Base-by-base conservation (phyloP, 805 yeast species). In the Lachancea nothofagi region DNA sequence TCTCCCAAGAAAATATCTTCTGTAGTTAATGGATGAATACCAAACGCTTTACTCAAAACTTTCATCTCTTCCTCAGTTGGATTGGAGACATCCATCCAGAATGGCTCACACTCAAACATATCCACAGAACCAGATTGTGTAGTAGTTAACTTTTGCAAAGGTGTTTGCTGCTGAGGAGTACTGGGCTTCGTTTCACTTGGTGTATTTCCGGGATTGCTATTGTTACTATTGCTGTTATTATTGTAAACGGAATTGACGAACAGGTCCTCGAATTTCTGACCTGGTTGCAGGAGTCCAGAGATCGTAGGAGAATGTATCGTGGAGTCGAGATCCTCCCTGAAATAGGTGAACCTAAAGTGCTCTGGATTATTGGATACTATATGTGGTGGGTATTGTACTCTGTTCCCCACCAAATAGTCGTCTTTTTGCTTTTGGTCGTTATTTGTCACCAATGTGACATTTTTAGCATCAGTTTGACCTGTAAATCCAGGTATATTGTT, bases 11-110 rank as follows among this genome's bases (percentile, higher is more conserved):
- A 83, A 34, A 90, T 89, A 64, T 90, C 98, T 58, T 90, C 98
- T 0, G 97, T 85, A 0, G 98, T 90, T 51, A 90, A 72, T 0
- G 98, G 98, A 62, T 90, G 98, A 41, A 90, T 86, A 1, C 95
- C 95, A 65, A 90, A 90, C 0, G 97, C 79, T 53, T 87, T 87
- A 20, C 94, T 77, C 10, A 90, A 52, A 0, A 83, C 93, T 54
- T 90, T 88, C 95, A 93, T 86, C 61, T 90, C 98, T 50, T 88
- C 97, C 55, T 93, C 97, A 0, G 95, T 84, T 8, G 98, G 98
- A 54, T 86, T 83, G 42, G 85, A 66, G 9, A 90, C 83, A 61
- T 90, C 97, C 8, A 90, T 70, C 98, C 98, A 90, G 70, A 90
- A 88, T 13, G 95, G 89, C 2, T 78, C 68, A 7, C 68, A 69